Percentiles rank a stretch among this genome's conserved stretches.
Evolutionary conservation across 129 eudicot genomes (phyloP).

Genomic region (Flaveria trinervia): DNA sequence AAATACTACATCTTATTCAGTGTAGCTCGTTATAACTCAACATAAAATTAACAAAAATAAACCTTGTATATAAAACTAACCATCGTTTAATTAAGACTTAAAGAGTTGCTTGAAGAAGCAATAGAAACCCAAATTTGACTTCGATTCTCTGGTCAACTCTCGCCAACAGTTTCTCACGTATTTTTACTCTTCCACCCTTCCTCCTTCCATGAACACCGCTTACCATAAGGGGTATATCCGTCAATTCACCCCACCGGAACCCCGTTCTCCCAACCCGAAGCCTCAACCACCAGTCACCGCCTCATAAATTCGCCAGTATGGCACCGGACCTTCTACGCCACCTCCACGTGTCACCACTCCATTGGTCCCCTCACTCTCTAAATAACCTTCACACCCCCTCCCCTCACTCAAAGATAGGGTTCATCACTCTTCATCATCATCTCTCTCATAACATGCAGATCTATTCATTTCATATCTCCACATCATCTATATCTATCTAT

Average conservation of each 20-base stretch:
- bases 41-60: no score
- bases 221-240: slow-evolving; percentile 9
- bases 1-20: no score
- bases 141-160: not conserved
- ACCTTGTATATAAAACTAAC: no score
- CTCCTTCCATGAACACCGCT: not conserved
- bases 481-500: not conserved
- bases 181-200: not conserved
- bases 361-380: slow-evolving; percentile 35
- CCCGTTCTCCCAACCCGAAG: no score
- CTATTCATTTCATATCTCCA: no score
- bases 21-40: no score
- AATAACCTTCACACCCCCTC: slow-evolving; percentile 21
- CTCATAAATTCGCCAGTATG: slow-evolving; percentile 23
- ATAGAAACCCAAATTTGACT: not conserved
- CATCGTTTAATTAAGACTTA: no score
- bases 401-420: slow-evolving; percentile 15
- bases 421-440: not conserved
- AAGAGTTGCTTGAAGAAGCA: no score
- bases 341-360: slow-evolving; percentile 36
- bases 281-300: slow-evolving; percentile 21
- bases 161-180: not conserved
- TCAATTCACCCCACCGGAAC: slow-evolving; percentile 2
- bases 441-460: not conserved
- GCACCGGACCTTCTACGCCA: slow-evolving; percentile 26